These are phyloP conservation scores for Planoprotostelium fungivorum DNA, from an alignment of 78 protist species.

Conservation along the genomic window DNA sequence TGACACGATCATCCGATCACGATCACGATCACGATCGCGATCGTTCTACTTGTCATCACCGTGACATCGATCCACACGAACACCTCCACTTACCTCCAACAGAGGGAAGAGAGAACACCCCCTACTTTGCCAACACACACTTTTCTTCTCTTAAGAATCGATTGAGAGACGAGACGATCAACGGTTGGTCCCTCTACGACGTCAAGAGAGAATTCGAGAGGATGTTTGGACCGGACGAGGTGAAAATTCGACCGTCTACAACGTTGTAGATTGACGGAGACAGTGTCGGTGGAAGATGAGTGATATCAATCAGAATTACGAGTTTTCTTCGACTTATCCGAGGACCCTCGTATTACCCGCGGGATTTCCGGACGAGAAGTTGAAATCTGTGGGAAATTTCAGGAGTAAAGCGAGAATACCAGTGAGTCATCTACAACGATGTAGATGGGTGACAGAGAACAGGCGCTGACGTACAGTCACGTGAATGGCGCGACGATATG, in stretches of 20 bases:
- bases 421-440: neutral
- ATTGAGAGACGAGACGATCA: neutral
- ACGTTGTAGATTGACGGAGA: neutral
- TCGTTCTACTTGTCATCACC: no score
- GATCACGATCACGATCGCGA: no score
- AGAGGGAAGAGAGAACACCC: neutral
- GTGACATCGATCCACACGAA: no score
- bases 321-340: neutral
- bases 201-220: neutral
- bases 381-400: neutral
- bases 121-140: neutral
- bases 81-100: no score
- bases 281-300: neutral
- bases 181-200: neutral
- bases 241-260: neutral
- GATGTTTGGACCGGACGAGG: neutral
- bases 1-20: no score
- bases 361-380: neutral
- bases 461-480: neutral
- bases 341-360: neutral
- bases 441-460: neutral
- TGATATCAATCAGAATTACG: neutral
- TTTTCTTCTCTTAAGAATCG: neutral
- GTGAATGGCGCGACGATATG: neutral
- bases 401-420: neutral